phyloP scores from a whole-genome alignment of 257 asterid species.

The Scutellaria minor region DNA sequence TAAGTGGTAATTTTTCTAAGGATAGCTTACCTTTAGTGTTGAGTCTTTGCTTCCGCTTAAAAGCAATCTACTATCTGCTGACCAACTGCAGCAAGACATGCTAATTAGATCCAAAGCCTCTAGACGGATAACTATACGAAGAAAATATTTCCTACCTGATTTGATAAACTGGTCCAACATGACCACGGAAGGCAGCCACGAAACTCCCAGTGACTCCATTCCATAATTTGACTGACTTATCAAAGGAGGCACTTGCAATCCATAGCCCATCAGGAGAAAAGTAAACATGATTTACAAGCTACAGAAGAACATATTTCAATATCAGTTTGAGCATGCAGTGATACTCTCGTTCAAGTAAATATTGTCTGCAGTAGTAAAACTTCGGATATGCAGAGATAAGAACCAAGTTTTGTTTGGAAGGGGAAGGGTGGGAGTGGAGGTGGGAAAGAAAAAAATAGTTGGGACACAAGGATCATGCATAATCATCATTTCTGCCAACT shows the following conservation, averaged over 20 bases:
- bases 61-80: conserved; percentile 93
- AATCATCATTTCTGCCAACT: neutral
- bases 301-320: conserved; percentile 36
- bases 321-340: neutral
- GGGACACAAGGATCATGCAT: neutral
- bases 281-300: conserved; percentile 96
- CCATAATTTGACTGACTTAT: conserved; percentile 94
- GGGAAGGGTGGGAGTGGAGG: neutral
- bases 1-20: neutral
- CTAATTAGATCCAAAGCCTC: conserved; percentile 23
- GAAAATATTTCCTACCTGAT: conserved; percentile 63
- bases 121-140: conserved; percentile 13
- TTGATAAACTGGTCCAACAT: conserved; percentile 96
- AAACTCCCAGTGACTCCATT: conserved; percentile 87
- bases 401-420: neutral
- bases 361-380: neutral
- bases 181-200: conserved; percentile 92
- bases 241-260: conserved; percentile 98
- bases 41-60: conserved; percentile 98
- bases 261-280: conserved; percentile 96
- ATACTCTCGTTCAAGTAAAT: neutral
- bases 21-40: conserved; percentile 70
- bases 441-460: neutral
- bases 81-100: conserved; percentile 72
- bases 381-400: neutral